phyloP scores from a whole-genome alignment of 441 rosid species.

The Corymbia calophylla region DNA sequence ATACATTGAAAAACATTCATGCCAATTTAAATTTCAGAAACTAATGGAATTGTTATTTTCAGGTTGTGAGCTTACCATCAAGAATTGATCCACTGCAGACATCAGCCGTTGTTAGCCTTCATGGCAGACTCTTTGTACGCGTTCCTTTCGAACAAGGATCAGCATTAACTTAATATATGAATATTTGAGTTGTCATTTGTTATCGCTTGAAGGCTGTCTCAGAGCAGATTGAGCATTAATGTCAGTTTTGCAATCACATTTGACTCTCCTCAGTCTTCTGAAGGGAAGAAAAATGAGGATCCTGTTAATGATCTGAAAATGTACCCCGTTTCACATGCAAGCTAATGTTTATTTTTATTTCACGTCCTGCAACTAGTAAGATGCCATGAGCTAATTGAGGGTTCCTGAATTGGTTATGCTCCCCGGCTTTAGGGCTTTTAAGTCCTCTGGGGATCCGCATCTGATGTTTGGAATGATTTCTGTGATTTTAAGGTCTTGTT shows the following conservation, averaged over 20 bases:
- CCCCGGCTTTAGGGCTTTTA: not conserved
- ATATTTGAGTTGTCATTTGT: not conserved
- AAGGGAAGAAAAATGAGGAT: not conserved
- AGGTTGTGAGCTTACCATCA: conserved; percentile 65
- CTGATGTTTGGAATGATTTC: not conserved
- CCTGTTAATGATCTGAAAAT: not conserved
- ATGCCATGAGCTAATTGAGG: not conserved
- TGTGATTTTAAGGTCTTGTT: not conserved
- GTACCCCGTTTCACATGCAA: not conserved
- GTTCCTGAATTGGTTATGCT: not conserved
- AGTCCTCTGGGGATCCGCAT: not conserved
- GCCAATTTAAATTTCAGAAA: not conserved
- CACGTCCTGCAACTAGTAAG: not conserved
- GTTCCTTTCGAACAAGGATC: conserved; percentile 60
- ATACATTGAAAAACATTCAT: not conserved
- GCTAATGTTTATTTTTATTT: not conserved
- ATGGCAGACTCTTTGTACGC: conserved; percentile 67
- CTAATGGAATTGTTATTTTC: conserved; percentile 11
- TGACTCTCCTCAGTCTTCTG: not conserved
- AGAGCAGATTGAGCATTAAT: not conserved
- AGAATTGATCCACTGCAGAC: conserved; percentile 76
- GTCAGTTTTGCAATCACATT: not conserved
- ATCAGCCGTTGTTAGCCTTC: conserved; percentile 73
- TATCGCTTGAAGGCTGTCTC: not conserved
- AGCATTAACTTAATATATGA: conserved; percentile 9